Percentiles rank a stretch among this genome's conserved stretches.
phyloP scores from a whole-genome alignment of 768 basidiomycete species.

The Mrakia gelida region DNA sequence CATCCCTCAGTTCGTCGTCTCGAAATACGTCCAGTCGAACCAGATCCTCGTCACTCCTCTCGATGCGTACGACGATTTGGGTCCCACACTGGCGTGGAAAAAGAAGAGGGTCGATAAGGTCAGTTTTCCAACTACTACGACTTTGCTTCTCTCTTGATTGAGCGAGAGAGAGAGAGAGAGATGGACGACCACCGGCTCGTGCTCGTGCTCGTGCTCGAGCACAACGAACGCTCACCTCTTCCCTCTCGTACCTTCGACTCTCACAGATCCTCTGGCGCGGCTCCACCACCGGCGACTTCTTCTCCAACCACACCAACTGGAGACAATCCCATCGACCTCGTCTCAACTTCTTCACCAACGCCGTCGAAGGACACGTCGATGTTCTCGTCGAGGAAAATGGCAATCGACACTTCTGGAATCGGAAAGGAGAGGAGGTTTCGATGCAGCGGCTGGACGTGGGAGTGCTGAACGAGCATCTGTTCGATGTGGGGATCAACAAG shows the following conservation, averaged over 20 bases:
- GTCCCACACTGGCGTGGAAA: neutral
- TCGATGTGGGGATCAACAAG: constrained; percentile 5
- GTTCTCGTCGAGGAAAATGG: too few species aligned
- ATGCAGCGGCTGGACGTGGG: neutral
- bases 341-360: constrained; percentile 1
- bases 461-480: constrained; percentile 2
- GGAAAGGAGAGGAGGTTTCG: too few species aligned
- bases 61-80: neutral
- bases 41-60: neutral
- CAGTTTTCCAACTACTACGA: neutral
- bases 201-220: too few species aligned
- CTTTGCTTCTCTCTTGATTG: too few species aligned
- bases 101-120: neutral
- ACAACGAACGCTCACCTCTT: too few species aligned
- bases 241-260: too few species aligned
- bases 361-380: neutral
- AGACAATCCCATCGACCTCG: neutral
- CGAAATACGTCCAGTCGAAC: neutral
- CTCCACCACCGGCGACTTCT: neutral
- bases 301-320: too few species aligned
- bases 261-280: constrained; percentile 4
- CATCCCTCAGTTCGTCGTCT: neutral
- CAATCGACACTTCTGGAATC: neutral
- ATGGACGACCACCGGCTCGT: too few species aligned
- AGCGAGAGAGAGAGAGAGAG: too few species aligned